Evolutionary conservation across 176 grass and related monocot species (phyloP), one percentile per base, ranked within the genome.

Genomic region (Neostapfia colusana): DNA sequence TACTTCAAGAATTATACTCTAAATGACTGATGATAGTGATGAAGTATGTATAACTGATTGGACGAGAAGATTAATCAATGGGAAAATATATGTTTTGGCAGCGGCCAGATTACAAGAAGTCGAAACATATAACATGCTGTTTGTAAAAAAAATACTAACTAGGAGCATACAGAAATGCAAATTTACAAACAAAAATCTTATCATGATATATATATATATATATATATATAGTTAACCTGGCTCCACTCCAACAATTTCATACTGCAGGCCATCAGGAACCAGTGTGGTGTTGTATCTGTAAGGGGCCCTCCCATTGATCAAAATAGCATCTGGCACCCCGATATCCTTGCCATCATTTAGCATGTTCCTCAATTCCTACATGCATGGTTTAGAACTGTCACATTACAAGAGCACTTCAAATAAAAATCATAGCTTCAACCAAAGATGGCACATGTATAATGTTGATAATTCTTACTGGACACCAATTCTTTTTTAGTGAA

Each of bases 241-340:
- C 63, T 98, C 89, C 31, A 94, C 95, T 80, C 85, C 89, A 45
- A 94, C 72, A 21, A 56, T 90, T 82, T 98, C 95, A 71, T 94
- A 75, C 25, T 79, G 79, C 58, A 92, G 81, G 10, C 69, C 89
- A 66, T 66, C 89, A 24, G 82, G 79, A 83, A 94, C 82, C 44
- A 90, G 43, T 66, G 89, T 71, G 24, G 79, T 77, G 69, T 93
- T 78, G 40, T 98, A 92, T 63, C 76, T 80, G 74, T 86, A 97
- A 45, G 94, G 94, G 13, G 85, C 95, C 48, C 82, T 94, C 35
- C 91, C 95, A 72, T 98, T 98, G 10, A 94, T 92, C 59, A 98
- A 69, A 73, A 98, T 78, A 25, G 82, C 91, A 80, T 94, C 82
- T 21, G 95, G 95, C 82, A 81, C 74, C 17, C 89, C 91, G 46